Evolutionary conservation across 2,329 filamentous ascomycete species (phyloP).

Genomic region (Cladophialophora psammophila): DNA sequence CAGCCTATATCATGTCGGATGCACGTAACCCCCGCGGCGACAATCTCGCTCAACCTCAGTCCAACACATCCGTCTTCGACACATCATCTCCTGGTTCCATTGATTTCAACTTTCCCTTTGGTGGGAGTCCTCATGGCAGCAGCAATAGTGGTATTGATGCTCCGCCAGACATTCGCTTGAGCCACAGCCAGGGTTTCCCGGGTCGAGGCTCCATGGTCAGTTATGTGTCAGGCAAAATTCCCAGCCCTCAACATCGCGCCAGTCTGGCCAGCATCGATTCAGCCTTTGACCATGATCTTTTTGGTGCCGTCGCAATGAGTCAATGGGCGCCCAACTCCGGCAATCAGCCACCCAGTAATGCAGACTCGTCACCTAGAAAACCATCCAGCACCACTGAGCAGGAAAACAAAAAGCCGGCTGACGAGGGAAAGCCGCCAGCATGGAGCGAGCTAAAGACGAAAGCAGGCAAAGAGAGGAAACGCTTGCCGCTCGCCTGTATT

Average conservation of each 20-base stretch:
- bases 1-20: slow-evolving; percentile 29
- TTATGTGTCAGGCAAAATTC: slow-evolving; percentile 27
- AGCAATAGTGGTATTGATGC: slow-evolving; percentile 38
- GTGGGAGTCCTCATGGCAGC: slow-evolving; percentile 36
- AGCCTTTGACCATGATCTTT: slow-evolving; percentile 35
- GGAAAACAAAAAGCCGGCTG: slow-evolving; percentile 50
- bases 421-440: slow-evolving; percentile 65
- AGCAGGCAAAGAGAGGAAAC: slow-evolving; percentile 93
- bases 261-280: slow-evolving; percentile 39
- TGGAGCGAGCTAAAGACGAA: slow-evolving; percentile 89
- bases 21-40: slow-evolving; percentile 36
- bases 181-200: slow-evolving; percentile 31
- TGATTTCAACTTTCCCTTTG: slow-evolving; percentile 38
- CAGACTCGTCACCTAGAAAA: slow-evolving; percentile 32
- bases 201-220: slow-evolving; percentile 29
- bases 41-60: slow-evolving; percentile 25
- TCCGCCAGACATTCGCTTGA: slow-evolving; percentile 35
- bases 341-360: slow-evolving; percentile 33
- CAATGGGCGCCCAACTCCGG: slow-evolving; percentile 36
- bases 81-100: slow-evolving; percentile 34
- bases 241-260: slow-evolving; percentile 37
- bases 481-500: slow-evolving; percentile 91
- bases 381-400: slow-evolving; percentile 25
- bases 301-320: slow-evolving; percentile 33
- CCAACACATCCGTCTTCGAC: slow-evolving; percentile 33